Conservation (phyloP, 179 eudicot species). For the Patellifolia procumbens region DNA sequence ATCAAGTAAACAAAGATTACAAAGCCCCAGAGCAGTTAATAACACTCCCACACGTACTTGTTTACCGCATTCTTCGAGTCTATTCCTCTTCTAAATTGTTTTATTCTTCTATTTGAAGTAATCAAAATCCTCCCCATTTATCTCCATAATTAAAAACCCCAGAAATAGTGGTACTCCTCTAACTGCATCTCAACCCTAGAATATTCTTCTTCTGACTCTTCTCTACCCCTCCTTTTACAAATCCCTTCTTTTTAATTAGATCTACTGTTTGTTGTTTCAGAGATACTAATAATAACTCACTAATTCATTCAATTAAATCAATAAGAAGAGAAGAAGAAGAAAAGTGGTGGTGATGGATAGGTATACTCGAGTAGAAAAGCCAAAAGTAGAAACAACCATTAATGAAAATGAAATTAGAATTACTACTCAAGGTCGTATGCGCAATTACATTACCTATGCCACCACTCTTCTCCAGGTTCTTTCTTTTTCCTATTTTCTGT, state of each 20-base stretch:
- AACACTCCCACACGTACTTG: slow-evolving; percentile 1
- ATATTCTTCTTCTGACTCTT: not conserved
- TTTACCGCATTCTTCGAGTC: not conserved
- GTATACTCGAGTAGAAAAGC: slow-evolving; percentile 63
- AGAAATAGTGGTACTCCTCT: slow-evolving; percentile 20
- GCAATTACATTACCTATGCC: slow-evolving; percentile 75
- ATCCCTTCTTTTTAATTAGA: not conserved
- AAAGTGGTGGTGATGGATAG: slow-evolving; percentile 49
- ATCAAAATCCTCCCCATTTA: no score
- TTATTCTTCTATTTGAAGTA: not conserved
- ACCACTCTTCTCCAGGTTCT: slow-evolving; percentile 61
- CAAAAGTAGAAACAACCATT: slow-evolving; percentile 46
- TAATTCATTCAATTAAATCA: no score
- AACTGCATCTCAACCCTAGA: slow-evolving; percentile 13
- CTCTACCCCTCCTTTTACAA: no score
- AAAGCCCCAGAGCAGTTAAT: no score
- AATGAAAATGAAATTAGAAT: slow-evolving; percentile 76
- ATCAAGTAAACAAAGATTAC: no score
- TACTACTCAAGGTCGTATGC: slow-evolving; percentile 67
- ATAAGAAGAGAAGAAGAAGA: not conserved
- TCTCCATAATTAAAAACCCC: no score
- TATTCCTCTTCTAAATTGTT: not conserved
- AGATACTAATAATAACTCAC: no score
- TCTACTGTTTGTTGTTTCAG: not conserved
- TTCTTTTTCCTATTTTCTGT: not conserved